Evolutionary conservation across 352 stramenopile genomes (phyloP).

Genomic region (Peronospora belbahrii): DNA sequence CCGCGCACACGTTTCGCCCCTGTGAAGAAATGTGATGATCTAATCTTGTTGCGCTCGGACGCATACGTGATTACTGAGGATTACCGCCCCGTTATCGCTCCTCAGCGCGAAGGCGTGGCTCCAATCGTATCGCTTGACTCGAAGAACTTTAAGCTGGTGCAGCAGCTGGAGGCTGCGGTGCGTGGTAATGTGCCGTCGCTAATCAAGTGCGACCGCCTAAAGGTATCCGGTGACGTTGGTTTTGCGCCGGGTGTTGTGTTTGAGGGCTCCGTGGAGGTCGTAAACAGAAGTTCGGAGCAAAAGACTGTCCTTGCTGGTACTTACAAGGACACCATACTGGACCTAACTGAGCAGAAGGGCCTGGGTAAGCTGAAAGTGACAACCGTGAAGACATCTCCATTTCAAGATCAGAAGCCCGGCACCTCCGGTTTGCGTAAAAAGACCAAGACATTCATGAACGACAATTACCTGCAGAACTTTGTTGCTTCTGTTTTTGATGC

Average conservation of each 20-base stretch:
- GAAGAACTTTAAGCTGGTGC: constrained; percentile 98
- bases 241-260: constrained; percentile 91
- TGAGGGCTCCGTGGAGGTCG: constrained; percentile 88
- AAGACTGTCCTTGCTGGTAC: constrained; percentile 91
- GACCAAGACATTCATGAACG: constrained; percentile 97
- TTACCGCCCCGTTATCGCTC: constrained; percentile 92
- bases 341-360: constrained; percentile 90
- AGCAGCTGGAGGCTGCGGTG: constrained; percentile 92
- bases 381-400: constrained; percentile 85
- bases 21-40: constrained; percentile 86
- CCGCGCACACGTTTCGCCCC: constrained; percentile 82
- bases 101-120: constrained; percentile 90
- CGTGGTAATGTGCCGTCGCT: constrained; percentile 92
- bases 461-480: constrained; percentile 98
- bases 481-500: constrained; percentile 96
- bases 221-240: constrained; percentile 91
- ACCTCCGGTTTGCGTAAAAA: constrained; percentile 98
- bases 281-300: constrained; percentile 93
- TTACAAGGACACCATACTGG: constrained; percentile 93
- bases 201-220: constrained; percentile 92
- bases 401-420: constrained; percentile 94
- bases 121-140: constrained; percentile 92
- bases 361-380: constrained; percentile 86
- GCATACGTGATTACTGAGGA: constrained; percentile 96
- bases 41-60: constrained; percentile 93